Conservation (phyloP, 192 early-diverging fungal species). For the Coemansia sp. region DNA sequence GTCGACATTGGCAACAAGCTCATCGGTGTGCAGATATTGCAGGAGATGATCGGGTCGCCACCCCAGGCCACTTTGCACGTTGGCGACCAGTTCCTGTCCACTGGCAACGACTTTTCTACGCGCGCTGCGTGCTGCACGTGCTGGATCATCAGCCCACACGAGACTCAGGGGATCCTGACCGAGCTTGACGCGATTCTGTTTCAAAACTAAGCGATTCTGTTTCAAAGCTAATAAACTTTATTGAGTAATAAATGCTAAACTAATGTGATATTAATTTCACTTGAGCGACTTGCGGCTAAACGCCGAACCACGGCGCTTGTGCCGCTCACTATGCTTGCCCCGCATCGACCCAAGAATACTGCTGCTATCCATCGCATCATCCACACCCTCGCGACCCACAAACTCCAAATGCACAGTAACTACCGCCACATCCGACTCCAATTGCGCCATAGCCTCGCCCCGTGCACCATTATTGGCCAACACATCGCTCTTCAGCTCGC, state of each 20-base stretch:
- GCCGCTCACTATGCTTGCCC: conserved; percentile 30
- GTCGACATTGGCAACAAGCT: conserved; percentile 94
- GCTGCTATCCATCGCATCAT: conserved; percentile 19
- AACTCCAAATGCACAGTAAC: conserved; percentile 26
- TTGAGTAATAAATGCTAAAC: not conserved
- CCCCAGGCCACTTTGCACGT: conserved; percentile 75
- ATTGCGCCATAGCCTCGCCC: conserved; percentile 1
- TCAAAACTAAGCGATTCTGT: not conserved
- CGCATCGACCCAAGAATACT: conserved; percentile 34
- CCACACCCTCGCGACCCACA: conserved; percentile 12
- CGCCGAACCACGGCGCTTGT: conserved; percentile 40
- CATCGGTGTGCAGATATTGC: conserved; percentile 84
- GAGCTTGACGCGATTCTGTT: conserved; percentile 52
- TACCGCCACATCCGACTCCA: conserved; percentile 18
- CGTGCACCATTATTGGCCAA: conserved; percentile 18
- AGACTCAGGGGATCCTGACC: conserved; percentile 72
- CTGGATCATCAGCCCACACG: conserved; percentile 86
- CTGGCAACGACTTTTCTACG: conserved; percentile 88
- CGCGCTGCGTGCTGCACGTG: conserved; percentile 80
- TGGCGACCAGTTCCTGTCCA: conserved; percentile 89
- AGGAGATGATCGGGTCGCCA: conserved; percentile 60
- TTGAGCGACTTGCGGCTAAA: conserved; percentile 50
- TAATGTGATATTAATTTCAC: not conserved
- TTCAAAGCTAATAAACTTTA: not conserved
- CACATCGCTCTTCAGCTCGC: conserved; percentile 34